Evolutionary conservation across 2,329 filamentous ascomycete genomes (phyloP), one percentile per base, ranked within the genome.

Genomic region (Aspergillus phoenicis): DNA sequence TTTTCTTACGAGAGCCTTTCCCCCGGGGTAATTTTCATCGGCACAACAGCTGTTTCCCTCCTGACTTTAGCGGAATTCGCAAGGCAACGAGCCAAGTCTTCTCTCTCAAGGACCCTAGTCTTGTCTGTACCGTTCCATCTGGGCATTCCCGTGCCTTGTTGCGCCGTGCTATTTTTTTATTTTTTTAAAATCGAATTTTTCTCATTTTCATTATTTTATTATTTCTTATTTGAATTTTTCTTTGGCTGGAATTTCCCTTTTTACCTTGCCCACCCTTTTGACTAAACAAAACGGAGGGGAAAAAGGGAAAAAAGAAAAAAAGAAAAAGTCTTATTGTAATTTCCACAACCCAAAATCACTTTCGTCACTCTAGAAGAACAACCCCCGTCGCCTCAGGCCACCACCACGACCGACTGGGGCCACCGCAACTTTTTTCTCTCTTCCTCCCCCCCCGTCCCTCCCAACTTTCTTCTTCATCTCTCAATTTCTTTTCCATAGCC

Each of bases 301-400:
- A 36, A 36, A 36, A 36, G 5, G 11, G 11, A 36, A 36, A 11
- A 5, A 15, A 13, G 11, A 36, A 15, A 36, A 36, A 33, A 41
- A 17, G 8, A 24, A 17, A 11, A 24, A 48, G 36, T 36, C 13
- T 15, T 47, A 45, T 56, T 43, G 39, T 22, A 56, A 45, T 56
- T 55, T 52, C 57, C 54, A 57, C 59, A 49, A 30, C 51, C 58
- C 36, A 15, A 43, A 63, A 58, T 67, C 62, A 63, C 58, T 65
- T 64, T 63, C 67, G 67, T 70, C 67, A 70, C 17, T 36, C 33
- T 41, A 5, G n/a, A 41, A 28, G 28, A 39, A 22, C 20, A 52
- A 47, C 59, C 49, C 17, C 28, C 45, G 59, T 62, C 58, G 65
- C 65, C 68, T 70, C 62, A 70, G 68, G 68, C 68, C 67, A 63